Conservation (phyloP, 2,329 filamentous ascomycete species). For the Xylariales sp. region DNA sequence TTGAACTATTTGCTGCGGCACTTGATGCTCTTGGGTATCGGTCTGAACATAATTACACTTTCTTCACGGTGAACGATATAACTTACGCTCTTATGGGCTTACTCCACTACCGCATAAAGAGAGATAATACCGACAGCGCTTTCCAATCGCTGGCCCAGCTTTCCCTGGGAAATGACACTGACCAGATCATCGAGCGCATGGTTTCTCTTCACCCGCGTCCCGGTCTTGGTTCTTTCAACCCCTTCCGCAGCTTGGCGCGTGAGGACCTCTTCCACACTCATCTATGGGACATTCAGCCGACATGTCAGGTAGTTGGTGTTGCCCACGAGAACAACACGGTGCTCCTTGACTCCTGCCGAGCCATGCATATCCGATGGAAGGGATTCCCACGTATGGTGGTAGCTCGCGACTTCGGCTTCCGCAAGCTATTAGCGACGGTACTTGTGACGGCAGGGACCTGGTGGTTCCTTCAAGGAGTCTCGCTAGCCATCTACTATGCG, state of each 20-base stretch:
- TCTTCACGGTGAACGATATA: slow-evolving; percentile 20
- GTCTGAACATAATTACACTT: slow-evolving; percentile 6
- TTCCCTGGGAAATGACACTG: slow-evolving; percentile 26
- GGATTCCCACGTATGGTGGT: slow-evolving; percentile 20
- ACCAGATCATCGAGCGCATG: slow-evolving; percentile 26
- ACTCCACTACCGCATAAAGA: slow-evolving; percentile 21
- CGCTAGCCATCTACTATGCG: slow-evolving; percentile 11
- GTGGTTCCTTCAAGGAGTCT: slow-evolving; percentile 13
- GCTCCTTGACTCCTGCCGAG: slow-evolving; percentile 25
- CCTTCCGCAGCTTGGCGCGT: slow-evolving; percentile 16
- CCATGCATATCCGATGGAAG: slow-evolving; percentile 28
- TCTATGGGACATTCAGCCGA: slow-evolving; percentile 28
- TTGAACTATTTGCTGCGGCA: slow-evolving; percentile 22
- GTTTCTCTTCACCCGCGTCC: slow-evolving; percentile 19
- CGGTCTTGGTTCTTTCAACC: slow-evolving; percentile 4
- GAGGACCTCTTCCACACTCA: slow-evolving; percentile 22
- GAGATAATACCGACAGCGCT: slow-evolving; percentile 17
- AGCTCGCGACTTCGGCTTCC: slow-evolving; percentile 7
- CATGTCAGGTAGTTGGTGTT: slow-evolving; percentile 26
- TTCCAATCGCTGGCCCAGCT: slow-evolving; percentile 27
- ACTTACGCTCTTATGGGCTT: slow-evolving; percentile 29
- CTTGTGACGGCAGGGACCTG: slow-evolving; percentile 14
- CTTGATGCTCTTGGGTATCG: slow-evolving; percentile 19
- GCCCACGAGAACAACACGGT: slow-evolving; percentile 23
- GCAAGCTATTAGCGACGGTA: slow-evolving; percentile 9